phyloP scores from a whole-genome alignment of 805 yeast genomes.

The Pichia thaimueangensis region DNA sequence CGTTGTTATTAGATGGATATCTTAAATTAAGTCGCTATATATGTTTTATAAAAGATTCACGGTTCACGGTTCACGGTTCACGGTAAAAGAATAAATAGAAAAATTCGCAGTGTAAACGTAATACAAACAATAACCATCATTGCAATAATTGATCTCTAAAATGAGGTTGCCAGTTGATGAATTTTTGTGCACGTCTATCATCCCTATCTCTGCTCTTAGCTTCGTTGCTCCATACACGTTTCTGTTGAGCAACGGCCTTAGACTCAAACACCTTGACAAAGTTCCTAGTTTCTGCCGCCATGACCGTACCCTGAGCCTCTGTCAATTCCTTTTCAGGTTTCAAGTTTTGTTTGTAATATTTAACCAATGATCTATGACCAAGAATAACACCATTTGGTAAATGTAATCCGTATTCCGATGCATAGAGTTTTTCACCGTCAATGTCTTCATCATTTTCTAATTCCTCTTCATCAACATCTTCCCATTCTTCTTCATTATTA shows the following conservation, averaged over 20 bases:
- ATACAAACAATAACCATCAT: too few relatives aligned
- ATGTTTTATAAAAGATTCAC: too few relatives aligned
- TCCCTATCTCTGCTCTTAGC: constrained; percentile 41
- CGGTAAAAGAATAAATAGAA: too few relatives aligned
- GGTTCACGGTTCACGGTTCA: too few relatives aligned
- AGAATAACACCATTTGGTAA: constrained; percentile 73
- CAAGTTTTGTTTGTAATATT: constrained; percentile 64
- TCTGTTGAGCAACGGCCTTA: constrained; percentile 35
- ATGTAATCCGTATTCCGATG: constrained; percentile 53
- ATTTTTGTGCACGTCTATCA: constrained; percentile 54
- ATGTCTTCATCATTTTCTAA: constrained; percentile 29
- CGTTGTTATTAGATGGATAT: too few relatives aligned
- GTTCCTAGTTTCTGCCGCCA: constrained; percentile 68
- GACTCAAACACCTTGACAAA: constrained; percentile 35
- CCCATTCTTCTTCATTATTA: constrained; percentile 32
- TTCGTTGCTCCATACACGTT: constrained; percentile 61
- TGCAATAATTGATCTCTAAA: constrained; percentile 67
- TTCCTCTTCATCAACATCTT: constrained; percentile 30
- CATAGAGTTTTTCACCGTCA: constrained; percentile 27
- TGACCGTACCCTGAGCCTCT: constrained; percentile 69
- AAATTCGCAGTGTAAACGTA: too few relatives aligned
- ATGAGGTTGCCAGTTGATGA: constrained; percentile 78
- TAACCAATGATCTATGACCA: constrained; percentile 73
- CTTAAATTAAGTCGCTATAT: too few relatives aligned
- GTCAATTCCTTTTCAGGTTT: constrained; percentile 42